Base-by-base conservation (phyloP, 2,329 filamentous ascomycete genomes). In the Talaromyces marneffei region DNA sequence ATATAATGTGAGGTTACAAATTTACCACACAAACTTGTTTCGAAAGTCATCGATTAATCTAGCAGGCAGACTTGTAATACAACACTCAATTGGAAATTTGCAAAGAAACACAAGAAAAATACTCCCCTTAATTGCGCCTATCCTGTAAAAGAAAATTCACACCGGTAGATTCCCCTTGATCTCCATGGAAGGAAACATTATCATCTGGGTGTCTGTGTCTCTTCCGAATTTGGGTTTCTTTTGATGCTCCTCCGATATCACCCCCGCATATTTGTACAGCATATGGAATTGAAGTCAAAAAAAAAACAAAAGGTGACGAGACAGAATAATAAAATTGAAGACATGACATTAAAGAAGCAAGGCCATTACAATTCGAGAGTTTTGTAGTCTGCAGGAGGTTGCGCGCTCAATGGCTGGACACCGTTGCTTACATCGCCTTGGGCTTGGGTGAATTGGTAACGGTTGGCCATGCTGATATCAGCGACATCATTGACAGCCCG, bases 361-460 rank as follows among this genome's bases (percentile, higher is more conserved):
- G 18, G 9, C 35, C 37, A 42, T 73, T 72, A 78, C 66, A 79
- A 69, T 42, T 79, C 77, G 62, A 77, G 71, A 35, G 70, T 71
- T 64, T 77, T 78, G 68, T 72, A 77, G 60, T 78, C 76, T 33
- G 71, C 71, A 40, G 73, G 76, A n/a, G 66, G 64, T 52, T 75
- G 72, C 4, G 72, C 71, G 48, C 75, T 78, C 67, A 76, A 66
- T n/a, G 77, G 77, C 58, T 77, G 75, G 16, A 71, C 68, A 44
- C 70, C 70, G 23, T 67, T 66, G 20, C 71, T 68, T 16, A 66
- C 57, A 55, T 74, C 71, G 23, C 66, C 67, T 53, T 70, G 68
- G 16, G 67, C 66, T 27, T 70, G 68, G 63, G 77, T 75, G 68
- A 79, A 79, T 59, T 71, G 75, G 65, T 74, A 76, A 58, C 72